Evolutionary conservation across 805 yeast genomes (phyloP).

Genomic region (Dipodascus albidus): DNA sequence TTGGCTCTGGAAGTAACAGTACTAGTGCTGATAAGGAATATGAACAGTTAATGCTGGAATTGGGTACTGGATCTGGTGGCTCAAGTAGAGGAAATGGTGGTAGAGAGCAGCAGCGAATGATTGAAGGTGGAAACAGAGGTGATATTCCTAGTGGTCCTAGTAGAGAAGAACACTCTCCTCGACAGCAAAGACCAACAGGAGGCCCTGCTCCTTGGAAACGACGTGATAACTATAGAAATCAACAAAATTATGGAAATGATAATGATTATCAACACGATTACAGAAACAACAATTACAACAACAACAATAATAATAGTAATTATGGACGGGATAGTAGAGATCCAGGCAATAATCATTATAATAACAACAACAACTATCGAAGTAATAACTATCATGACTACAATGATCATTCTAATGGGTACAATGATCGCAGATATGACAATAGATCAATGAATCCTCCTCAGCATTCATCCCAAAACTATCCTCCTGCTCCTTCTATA

Average conservation of each 20-base stretch:
- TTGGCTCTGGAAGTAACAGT: conserved; percentile 2
- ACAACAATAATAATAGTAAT: conserved; percentile 3
- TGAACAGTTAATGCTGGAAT: conserved; percentile 39
- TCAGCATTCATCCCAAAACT: conserved; percentile 5
- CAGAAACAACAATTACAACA: conserved; percentile 2
- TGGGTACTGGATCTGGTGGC: conserved; percentile 24
- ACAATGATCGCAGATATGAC: conserved; percentile 1
- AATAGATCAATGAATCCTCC: background rate
- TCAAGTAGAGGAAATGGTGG: conserved; percentile 1
- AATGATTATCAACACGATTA: conserved; percentile 7
- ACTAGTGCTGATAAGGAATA: conserved; percentile 35
- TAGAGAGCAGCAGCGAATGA: conserved; percentile 3
- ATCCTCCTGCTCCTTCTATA: conserved; percentile 7
- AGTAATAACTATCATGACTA: background rate
- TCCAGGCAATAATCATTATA: background rate
- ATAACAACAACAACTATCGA: background rate
- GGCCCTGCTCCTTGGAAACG: conserved; percentile 4
- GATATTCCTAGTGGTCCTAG: background rate
- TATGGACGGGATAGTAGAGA: conserved; percentile 2
- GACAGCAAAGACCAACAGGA: conserved; percentile 6
- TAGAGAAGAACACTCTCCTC: conserved; percentile 2
- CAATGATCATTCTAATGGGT: conserved; percentile 1
- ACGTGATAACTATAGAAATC: background rate
- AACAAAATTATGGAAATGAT: background rate
- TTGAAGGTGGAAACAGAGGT: background rate